Conservation (phyloP, 1,139 yeast species). For the Geotrichum macrosporum region DNA sequence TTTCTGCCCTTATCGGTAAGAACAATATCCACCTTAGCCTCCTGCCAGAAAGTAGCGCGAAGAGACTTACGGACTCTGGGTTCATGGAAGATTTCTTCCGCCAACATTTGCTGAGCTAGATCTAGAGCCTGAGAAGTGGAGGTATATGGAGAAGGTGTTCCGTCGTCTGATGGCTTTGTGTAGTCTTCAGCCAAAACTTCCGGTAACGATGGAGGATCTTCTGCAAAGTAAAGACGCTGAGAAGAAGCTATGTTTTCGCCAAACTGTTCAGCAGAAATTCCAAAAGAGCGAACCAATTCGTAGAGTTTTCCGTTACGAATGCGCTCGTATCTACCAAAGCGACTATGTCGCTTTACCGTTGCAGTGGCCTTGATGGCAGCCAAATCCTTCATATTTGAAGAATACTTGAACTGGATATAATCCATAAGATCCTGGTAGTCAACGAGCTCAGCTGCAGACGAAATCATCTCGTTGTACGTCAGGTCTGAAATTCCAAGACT, state of each 20-base stretch:
- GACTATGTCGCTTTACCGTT: conserved; percentile 56
- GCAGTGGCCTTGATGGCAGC: conserved; percentile 22
- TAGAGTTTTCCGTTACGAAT: conserved; percentile 64
- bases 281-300: conserved; percentile 66
- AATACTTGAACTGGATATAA: conserved; percentile 74
- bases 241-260: conserved; percentile 79
- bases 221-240: conserved; percentile 63
- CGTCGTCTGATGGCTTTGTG: conserved; percentile 30
- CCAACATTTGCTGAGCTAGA: conserved; percentile 69
- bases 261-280: conserved; percentile 71
- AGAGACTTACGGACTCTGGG: conserved; percentile 76
- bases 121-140: conserved; percentile 62
- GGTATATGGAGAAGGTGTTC: conserved; percentile 46
- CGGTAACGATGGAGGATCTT: conserved; percentile 66
- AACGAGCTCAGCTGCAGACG: conserved; percentile 59
- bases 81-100: conserved; percentile 77
- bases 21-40: conserved; percentile 67
- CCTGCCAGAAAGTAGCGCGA: conserved; percentile 62
- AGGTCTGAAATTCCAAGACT: conserved; percentile 57
- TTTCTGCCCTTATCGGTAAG: conserved; percentile 84
- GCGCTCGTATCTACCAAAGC: conserved; percentile 71
- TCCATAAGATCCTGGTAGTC: conserved; percentile 87
- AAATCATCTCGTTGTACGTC: conserved; percentile 52
- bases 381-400: conserved; percentile 58
- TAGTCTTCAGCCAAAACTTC: conserved; percentile 56